Evolutionary conservation across 23 red algal genomes (phyloP).

Genomic region (Cyanidiococcus yangmingshanensis): DNA sequence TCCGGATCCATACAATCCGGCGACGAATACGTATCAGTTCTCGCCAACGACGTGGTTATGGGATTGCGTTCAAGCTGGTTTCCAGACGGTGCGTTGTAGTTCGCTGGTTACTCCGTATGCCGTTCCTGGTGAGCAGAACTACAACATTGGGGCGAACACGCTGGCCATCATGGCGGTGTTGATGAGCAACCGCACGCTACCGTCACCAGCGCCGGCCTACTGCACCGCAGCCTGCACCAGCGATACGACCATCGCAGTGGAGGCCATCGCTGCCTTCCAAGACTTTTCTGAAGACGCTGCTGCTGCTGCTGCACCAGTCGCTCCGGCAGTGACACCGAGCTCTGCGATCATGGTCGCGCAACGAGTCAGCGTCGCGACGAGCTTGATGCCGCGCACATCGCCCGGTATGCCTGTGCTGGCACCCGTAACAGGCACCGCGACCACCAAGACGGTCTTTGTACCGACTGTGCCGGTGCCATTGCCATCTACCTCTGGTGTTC

Average conservation of each 20-base stretch:
- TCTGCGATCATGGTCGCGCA: neutral
- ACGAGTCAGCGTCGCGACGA: neutral
- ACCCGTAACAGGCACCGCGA: neutral
- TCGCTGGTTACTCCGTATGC: slow-evolving; percentile 15
- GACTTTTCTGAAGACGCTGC: neutral
- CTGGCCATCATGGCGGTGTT: neutral
- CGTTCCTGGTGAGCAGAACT: slow-evolving; percentile 6
- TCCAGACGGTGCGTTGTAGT: neutral
- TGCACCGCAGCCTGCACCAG: slow-evolving; percentile 3
- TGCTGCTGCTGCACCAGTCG: neutral
- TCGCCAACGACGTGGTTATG: slow-evolving; percentile 10
- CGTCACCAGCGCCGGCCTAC: neutral
- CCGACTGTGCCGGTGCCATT: neutral
- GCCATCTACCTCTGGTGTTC: neutral
- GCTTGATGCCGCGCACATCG: neutral
- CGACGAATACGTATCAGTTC: slow-evolving; percentile 8
- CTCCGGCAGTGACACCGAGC: neutral
- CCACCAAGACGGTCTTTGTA: neutral
- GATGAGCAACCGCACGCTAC: slow-evolving; percentile 14
- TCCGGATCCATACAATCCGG: slow-evolving; percentile 10
- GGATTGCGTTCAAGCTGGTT: neutral
- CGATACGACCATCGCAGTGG: neutral
- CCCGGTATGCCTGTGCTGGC: neutral
- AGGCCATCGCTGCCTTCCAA: neutral
- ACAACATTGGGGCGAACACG: slow-evolving; percentile 2